Conservation (phyloP, 2,329 filamentous ascomycete genomes). For the Parafenestella ontariensis region DNA sequence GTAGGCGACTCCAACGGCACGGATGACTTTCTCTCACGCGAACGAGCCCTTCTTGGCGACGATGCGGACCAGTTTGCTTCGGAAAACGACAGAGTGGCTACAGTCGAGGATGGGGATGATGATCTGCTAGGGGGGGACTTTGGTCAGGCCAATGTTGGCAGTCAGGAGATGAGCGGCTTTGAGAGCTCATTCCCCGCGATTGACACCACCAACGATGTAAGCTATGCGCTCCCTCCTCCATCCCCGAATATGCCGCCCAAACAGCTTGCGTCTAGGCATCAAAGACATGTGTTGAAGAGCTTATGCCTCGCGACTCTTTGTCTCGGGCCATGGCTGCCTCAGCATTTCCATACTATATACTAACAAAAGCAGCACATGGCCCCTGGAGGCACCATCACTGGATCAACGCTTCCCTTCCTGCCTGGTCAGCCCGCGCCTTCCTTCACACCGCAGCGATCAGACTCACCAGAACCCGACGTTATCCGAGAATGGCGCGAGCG, state of each 20-base stretch:
- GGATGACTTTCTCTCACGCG: slow-evolving; percentile 88
- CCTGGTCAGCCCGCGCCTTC: slow-evolving; percentile 45
- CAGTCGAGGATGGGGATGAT: slow-evolving; percentile 70
- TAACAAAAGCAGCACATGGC: slow-evolving; percentile 66
- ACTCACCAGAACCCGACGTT: slow-evolving; percentile 87
- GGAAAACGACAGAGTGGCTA: slow-evolving; percentile 71
- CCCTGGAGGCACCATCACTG: slow-evolving; percentile 81
- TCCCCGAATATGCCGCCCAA: not conserved
- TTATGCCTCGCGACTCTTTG: not conserved
- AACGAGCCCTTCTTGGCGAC: slow-evolving; percentile 88
- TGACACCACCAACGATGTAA: slow-evolving; percentile 73
- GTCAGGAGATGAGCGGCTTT: slow-evolving; percentile 67
- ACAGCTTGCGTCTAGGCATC: not conserved
- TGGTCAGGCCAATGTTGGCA: slow-evolving; percentile 49
- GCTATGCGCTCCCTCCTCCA: slow-evolving; percentile 19
- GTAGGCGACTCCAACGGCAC: slow-evolving; percentile 66
- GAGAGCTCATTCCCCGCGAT: slow-evolving; percentile 92
- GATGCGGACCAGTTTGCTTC: slow-evolving; percentile 91
- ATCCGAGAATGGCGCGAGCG: slow-evolving; percentile 91
- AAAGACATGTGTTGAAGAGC: not conserved
- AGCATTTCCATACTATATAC: not conserved
- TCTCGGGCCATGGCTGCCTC: not conserved
- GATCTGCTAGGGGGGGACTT: slow-evolving; percentile 72
- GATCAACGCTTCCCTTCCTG: slow-evolving; percentile 65
- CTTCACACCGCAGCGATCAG: slow-evolving; percentile 60